Evolutionary conservation across 192 early-diverging fungal genomes (phyloP).

Genomic region (Linnemannia exigua): DNA sequence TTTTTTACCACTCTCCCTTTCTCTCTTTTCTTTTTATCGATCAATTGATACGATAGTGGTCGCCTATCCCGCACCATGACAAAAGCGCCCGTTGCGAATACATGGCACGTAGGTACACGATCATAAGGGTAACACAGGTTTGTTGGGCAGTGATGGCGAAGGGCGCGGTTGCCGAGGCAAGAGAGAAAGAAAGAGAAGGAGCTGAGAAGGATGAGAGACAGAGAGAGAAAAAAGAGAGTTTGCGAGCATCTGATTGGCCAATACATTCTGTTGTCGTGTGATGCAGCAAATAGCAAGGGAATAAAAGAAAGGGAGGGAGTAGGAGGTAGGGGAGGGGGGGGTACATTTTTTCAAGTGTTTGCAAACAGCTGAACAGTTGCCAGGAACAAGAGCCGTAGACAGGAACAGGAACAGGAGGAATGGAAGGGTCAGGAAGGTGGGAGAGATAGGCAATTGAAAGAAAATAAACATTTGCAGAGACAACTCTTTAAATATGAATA

Average conservation of each 20-base stretch:
- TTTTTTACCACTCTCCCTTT: too few relatives aligned
- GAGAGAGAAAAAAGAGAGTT: not conserved
- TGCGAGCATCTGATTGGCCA: not conserved
- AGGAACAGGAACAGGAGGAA: not conserved
- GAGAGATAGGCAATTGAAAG: not conserved
- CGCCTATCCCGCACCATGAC: too few relatives aligned
- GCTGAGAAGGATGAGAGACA: not conserved
- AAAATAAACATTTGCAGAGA: not conserved
- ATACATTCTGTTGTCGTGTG: not conserved
- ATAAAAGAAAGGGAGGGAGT: not conserved
- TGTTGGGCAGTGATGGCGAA: too few relatives aligned
- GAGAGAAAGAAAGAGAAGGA: too few relatives aligned
- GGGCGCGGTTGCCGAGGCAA: too few relatives aligned
- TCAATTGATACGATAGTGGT: too few relatives aligned
- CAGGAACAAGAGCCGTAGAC: not conserved
- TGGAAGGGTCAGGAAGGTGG: not conserved
- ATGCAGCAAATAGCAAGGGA: not conserved
- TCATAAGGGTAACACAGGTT: too few relatives aligned
- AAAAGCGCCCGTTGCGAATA: too few relatives aligned
- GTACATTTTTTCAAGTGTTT: not conserved
- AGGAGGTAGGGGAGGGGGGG: not conserved
- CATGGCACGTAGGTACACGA: too few relatives aligned
- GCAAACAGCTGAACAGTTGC: conserved; percentile 2
- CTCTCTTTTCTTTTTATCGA: too few relatives aligned
- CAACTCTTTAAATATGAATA: not conserved